Conservation (phyloP, 495 filamentous ascomycete genomes). For the Xylaria intraflava region DNA sequence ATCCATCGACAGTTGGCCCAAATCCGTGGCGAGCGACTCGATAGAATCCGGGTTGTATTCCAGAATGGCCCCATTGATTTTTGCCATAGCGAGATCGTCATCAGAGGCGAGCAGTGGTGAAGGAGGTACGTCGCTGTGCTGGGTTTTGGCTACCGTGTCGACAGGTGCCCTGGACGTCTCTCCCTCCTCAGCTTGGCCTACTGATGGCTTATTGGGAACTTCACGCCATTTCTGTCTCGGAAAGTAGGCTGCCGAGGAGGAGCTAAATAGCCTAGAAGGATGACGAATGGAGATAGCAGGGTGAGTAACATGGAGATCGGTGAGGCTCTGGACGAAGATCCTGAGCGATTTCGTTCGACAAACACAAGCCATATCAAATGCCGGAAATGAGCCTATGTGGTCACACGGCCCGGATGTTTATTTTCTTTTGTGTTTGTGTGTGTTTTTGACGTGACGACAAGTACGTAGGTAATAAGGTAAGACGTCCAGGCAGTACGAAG, state of each 20-base stretch:
- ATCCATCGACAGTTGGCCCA: neutral
- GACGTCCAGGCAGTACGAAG: no score
- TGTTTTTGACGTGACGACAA: no score
- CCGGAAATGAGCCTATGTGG: neutral
- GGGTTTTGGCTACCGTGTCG: conserved; percentile 1
- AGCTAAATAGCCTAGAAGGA: conserved; percentile 2
- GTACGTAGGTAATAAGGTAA: no score
- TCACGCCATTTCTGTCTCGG: neutral
- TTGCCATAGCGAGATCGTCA: conserved; percentile 7
- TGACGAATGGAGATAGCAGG: conserved; percentile 2
- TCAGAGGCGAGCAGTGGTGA: neutral
- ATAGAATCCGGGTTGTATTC: conserved; percentile 29
- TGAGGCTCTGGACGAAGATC: conserved; percentile 44
- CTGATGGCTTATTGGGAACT: neutral
- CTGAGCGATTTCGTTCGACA: conserved; percentile 41
- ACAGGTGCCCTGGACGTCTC: neutral
- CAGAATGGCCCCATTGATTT: conserved; percentile 21
- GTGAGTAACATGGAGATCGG: conserved; percentile 32
- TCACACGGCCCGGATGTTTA: no score
- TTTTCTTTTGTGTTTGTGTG: no score
- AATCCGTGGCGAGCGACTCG: conserved; percentile 15
- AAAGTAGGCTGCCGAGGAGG: neutral
- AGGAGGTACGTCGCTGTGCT: neutral
- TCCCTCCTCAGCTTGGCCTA: neutral
- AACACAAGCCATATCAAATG: conserved; percentile 38